A percentile compares a stretch with the other conserved stretches of the same genome.
These are phyloP conservation scores for Suillus americanus DNA, from an alignment of 768 basidiomycete species.

Conservation along the genomic window DNA sequence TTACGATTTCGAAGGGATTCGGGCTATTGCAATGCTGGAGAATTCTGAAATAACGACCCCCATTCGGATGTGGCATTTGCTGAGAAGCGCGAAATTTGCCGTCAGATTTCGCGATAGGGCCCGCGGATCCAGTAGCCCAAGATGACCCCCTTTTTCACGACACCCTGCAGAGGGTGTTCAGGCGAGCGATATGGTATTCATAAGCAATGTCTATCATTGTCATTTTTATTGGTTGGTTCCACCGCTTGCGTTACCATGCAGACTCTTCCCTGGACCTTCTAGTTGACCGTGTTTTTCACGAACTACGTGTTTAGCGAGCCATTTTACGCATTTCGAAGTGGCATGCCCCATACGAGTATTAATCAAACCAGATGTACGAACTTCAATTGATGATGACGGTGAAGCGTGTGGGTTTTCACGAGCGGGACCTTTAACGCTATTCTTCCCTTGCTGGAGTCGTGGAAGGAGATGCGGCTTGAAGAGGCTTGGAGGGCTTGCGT, in stretches of 20 bases:
- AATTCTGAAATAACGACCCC: constrained; percentile 2
- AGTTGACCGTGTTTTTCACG: constrained; percentile 38
- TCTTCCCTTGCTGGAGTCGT: constrained; percentile 31
- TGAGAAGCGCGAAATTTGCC: constrained; percentile 13
- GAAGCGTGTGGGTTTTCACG: constrained; percentile 30
- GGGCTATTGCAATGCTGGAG: constrained; percentile 30
- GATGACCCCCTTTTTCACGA: constrained; percentile 3
- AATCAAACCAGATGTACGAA: neutral
- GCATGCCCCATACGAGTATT: constrained; percentile 31
- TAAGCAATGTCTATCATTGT: constrained; percentile 26
- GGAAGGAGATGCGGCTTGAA: constrained; percentile 19
- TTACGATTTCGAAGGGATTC: neutral
- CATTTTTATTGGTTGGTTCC: constrained; percentile 25
- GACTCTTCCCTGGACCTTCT: neutral
- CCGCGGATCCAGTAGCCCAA: constrained; percentile 1
- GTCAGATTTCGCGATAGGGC: neutral
- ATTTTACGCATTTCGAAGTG: constrained; percentile 36
- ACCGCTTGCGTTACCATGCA: too few species aligned
- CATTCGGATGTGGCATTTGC: constrained; percentile 2
- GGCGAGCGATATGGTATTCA: constrained; percentile 30
- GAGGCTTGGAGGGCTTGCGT: neutral
- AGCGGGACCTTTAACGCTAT: constrained; percentile 30
- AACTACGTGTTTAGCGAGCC: constrained; percentile 33
- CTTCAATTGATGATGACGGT: neutral
- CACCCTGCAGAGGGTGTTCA: constrained; percentile 25